These are phyloP conservation scores for Abortiporus biennis DNA, from an alignment of 1,284 basidiomycete genomes.

Conservation along the genomic window DNA sequence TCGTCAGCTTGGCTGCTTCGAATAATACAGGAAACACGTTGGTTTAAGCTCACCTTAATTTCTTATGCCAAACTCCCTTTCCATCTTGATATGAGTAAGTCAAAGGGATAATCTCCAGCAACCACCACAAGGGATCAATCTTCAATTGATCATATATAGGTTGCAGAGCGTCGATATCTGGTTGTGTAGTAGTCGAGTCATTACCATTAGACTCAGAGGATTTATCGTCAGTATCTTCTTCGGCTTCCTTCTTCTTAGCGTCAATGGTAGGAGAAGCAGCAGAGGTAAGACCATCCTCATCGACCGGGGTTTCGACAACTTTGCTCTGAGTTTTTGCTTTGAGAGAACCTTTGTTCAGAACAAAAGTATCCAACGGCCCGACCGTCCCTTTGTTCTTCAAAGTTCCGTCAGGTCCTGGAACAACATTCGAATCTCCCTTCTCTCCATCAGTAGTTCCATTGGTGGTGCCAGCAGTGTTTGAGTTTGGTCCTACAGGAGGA, in stretches of 20 bases:
- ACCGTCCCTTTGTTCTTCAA: too few relatives aligned
- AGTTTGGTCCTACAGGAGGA: not conserved
- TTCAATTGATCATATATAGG: conserved; percentile 31
- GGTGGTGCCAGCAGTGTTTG: too few relatives aligned
- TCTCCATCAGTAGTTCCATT: not conserved
- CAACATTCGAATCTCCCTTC: not conserved
- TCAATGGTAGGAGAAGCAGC: not conserved
- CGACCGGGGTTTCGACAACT: not conserved
- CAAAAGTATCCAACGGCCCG: not conserved
- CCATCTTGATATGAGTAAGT: conserved; percentile 29
- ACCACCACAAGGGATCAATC: conserved; percentile 29
- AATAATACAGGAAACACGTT: conserved; percentile 1
- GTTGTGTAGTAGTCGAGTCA: conserved; percentile 5
- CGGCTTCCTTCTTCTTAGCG: not conserved
- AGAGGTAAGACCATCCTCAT: not conserved
- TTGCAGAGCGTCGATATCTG: conserved; percentile 21
- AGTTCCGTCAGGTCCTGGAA: too few relatives aligned
- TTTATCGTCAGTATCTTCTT: too few relatives aligned
- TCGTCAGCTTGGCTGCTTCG: not conserved
- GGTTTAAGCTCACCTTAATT: conserved; percentile 25
- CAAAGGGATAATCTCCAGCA: conserved; percentile 37
- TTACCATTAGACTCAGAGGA: too few relatives aligned
- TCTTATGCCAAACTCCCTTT: conserved; percentile 27
- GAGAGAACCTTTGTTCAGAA: not conserved
- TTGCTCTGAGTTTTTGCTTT: too few relatives aligned